Percentiles rank a stretch among this genome's conserved stretches.
These are phyloP conservation scores for Nannizzia gypsea DNA, from an alignment of 2,329 filamentous ascomycete species.

Conservation along the genomic window DNA sequence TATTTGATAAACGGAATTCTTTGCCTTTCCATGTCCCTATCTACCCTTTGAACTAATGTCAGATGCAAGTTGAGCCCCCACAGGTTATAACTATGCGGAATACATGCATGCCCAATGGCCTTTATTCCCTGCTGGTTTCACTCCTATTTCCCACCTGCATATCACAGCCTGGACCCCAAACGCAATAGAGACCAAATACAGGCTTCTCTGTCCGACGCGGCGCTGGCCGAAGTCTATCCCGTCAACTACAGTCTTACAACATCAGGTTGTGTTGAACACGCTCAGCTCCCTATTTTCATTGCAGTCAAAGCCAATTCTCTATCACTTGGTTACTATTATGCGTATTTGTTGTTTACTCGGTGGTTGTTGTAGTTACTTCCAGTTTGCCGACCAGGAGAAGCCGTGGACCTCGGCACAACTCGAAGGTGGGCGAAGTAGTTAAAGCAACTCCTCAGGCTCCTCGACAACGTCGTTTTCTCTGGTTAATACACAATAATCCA, in stretches of 20 bases:
- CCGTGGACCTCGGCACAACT: neutral
- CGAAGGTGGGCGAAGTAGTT: neutral
- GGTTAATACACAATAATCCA: no score
- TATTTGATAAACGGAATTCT: no score
- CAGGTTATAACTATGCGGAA: no score
- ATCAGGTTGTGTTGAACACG: neutral
- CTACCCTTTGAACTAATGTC: no score
- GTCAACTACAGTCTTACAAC: neutral
- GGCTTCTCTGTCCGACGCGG: neutral
- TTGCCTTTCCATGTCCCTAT: no score
- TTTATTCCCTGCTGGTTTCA: neutral
- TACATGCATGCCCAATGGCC: no score
- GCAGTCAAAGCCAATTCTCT: no score
- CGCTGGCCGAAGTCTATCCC: neutral
- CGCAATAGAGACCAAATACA: neutral
- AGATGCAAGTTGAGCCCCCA: no score
- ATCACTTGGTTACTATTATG: no score
- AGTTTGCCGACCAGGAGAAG: neutral
- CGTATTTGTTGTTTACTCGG: no score
- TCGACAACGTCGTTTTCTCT: no score
- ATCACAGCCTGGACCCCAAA: neutral
- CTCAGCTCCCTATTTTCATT: neutral
- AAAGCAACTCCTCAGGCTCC: neutral
- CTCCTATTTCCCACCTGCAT: neutral
- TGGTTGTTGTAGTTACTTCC: no score